phyloP scores from a whole-genome alignment of 306 rosid genomes.

The Lathyrus sativus region DNA sequence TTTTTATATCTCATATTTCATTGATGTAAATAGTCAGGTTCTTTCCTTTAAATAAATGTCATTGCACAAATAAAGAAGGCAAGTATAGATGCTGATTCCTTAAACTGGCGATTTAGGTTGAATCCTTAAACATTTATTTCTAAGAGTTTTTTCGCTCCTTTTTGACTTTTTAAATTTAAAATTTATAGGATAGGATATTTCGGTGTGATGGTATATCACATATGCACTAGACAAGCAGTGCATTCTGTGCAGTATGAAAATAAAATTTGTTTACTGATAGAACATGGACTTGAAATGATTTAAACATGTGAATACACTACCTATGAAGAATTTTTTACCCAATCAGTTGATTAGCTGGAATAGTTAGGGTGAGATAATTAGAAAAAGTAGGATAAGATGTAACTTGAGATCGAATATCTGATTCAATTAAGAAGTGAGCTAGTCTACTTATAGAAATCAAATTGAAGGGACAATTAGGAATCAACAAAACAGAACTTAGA shows the following conservation, averaged over 20 bases:
- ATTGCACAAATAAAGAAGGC: neutral
- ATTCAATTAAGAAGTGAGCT: too few species aligned
- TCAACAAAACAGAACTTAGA: too few species aligned
- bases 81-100: neutral
- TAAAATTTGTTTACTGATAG: neutral
- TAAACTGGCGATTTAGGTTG: neutral
- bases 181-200: neutral
- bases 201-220: neutral
- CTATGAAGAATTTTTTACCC: neutral
- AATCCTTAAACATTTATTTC: conserved; percentile 1
- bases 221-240: neutral
- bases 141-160: neutral
- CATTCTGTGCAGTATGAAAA: neutral
- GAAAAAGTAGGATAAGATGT: neutral
- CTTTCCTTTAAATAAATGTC: neutral
- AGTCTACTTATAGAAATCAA: too few species aligned
- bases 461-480: too few species aligned
- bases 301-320: neutral
- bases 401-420: too few species aligned
- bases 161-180: neutral
- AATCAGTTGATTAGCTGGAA: conserved; percentile 8
- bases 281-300: conserved; percentile 5
- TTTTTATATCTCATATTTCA: neutral
- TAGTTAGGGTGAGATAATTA: neutral
- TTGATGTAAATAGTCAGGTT: neutral